Evolutionary conservation across 2,329 filamentous ascomycete genomes (phyloP).

Genomic region (Aspergillus spinulosporus): DNA sequence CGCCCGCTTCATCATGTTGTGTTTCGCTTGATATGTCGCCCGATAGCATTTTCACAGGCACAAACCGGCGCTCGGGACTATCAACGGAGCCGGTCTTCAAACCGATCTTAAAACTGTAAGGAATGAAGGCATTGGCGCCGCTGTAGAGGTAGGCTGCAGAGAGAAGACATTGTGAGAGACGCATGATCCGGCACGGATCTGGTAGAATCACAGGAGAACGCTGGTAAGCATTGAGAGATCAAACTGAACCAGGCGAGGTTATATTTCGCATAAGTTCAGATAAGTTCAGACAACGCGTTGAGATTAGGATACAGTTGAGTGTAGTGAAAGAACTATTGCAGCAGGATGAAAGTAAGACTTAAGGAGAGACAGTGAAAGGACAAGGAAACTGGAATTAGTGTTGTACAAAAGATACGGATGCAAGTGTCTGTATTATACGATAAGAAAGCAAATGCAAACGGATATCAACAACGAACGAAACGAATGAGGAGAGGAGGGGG

Average conservation of each 20-base stretch:
- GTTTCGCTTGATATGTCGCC: constrained; percentile 8
- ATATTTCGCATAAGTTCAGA: constrained; percentile 3
- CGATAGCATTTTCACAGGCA: constrained; percentile 30
- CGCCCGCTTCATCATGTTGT: constrained; percentile 22
- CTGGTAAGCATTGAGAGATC: constrained; percentile 12
- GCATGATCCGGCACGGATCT: constrained; percentile 34
- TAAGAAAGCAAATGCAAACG: constrained; percentile 2
- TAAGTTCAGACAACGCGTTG: background rate
- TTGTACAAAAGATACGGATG: constrained; percentile 9
- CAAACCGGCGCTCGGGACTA: constrained; percentile 34
- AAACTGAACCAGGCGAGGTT: background rate
- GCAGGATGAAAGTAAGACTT: constrained; percentile 11
- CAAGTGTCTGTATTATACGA: background rate
- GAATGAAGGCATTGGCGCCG: constrained; percentile 46
- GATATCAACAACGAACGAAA: constrained; percentile 7
- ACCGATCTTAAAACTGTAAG: constrained; percentile 35
- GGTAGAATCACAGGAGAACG: background rate
- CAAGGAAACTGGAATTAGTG: background rate
- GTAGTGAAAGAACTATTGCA: constrained; percentile 1
- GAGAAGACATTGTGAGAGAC: constrained; percentile 39
- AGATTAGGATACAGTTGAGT: background rate
- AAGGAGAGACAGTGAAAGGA: constrained; percentile 7
- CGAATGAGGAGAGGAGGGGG: background rate
- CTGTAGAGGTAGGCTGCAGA: constrained; percentile 33
- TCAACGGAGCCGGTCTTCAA: constrained; percentile 16